phyloP scores from a whole-genome alignment of 1,284 basidiomycete genomes.

The Rhodotorula sp. region DNA sequence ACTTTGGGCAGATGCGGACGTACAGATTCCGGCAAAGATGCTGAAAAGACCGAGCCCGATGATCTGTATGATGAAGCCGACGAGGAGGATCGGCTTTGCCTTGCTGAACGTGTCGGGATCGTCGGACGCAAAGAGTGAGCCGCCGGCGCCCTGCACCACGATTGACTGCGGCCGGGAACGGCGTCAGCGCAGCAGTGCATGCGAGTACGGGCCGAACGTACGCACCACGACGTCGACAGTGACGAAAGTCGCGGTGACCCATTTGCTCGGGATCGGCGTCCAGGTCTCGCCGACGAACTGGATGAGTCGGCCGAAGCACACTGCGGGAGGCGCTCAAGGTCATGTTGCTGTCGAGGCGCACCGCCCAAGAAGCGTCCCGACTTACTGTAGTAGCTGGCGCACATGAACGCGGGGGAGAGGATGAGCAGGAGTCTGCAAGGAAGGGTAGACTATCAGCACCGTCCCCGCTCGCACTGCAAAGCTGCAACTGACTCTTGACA shows the following conservation, averaged over 20 bases:
- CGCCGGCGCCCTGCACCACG: slow-evolving; percentile 39
- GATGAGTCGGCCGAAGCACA: slow-evolving; percentile 27
- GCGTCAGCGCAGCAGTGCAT: neutral
- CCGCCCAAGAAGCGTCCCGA: neutral
- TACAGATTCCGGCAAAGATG: slow-evolving; percentile 30
- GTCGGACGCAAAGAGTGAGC: slow-evolving; percentile 31
- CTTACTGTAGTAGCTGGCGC: slow-evolving; percentile 30
- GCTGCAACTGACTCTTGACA: slow-evolving; percentile 14
- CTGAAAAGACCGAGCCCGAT: slow-evolving; percentile 33
- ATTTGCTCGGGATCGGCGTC: slow-evolving; percentile 24
- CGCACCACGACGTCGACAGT: slow-evolving; percentile 16
- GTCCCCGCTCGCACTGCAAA: neutral
- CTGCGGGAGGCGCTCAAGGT: neutral
- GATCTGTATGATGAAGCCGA: slow-evolving; percentile 39
- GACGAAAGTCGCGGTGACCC: slow-evolving; percentile 39
- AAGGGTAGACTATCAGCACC: neutral
- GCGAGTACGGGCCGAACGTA: no score
- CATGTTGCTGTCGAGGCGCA: neutral
- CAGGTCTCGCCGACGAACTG: slow-evolving; percentile 31
- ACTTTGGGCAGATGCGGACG: neutral
- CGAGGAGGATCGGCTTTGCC: slow-evolving; percentile 37
- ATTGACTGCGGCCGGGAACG: slow-evolving; percentile 19
- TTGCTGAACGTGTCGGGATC: slow-evolving; percentile 25
- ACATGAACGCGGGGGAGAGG: slow-evolving; percentile 30
- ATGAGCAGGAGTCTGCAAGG: slow-evolving; percentile 28